These are phyloP conservation scores for Eimeria sp. DNA, from an alignment of 169 alveolate species.

Conservation along the genomic window DNA sequence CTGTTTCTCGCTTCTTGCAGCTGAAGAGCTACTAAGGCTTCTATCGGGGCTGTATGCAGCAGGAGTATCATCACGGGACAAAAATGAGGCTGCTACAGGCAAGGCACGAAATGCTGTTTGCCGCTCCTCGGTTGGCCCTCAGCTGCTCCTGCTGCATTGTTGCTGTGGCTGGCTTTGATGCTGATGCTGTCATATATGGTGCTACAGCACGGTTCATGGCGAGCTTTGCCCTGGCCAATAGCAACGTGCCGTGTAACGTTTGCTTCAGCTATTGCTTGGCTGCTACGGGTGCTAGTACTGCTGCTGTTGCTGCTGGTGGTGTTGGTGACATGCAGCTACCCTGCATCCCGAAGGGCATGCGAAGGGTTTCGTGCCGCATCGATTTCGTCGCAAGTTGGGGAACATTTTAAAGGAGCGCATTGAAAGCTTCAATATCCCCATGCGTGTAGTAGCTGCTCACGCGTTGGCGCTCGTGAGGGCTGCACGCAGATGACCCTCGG, in stretches of 20 bases:
- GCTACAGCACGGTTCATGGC: neutral
- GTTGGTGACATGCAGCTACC: too few relatives aligned
- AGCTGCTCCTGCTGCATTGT: neutral
- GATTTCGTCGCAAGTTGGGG: slow-evolving; percentile 20
- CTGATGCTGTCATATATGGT: neutral
- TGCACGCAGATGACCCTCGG: neutral
- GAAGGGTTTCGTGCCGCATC: neutral
- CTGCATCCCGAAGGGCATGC: too few relatives aligned
- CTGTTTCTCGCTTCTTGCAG: neutral
- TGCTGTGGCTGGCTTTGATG: neutral
- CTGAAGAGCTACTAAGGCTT: neutral
- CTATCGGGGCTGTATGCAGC: neutral
- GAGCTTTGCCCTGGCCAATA: too few relatives aligned
- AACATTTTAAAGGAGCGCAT: neutral
- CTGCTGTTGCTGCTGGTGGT: slow-evolving; percentile 6
- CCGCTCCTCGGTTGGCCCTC: neutral
- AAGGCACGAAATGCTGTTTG: neutral
- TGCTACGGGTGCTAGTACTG: neutral
- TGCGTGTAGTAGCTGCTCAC: neutral
- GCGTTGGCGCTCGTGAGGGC: neutral
- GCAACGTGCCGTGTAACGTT: too few relatives aligned
- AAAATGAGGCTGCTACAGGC: neutral
- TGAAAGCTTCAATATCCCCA: neutral
- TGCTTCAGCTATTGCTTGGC: too few relatives aligned
- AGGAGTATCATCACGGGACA: neutral